Conservation (phyloP, 202 grass and related monocot genomes). For the Panicum hallii region DNA sequence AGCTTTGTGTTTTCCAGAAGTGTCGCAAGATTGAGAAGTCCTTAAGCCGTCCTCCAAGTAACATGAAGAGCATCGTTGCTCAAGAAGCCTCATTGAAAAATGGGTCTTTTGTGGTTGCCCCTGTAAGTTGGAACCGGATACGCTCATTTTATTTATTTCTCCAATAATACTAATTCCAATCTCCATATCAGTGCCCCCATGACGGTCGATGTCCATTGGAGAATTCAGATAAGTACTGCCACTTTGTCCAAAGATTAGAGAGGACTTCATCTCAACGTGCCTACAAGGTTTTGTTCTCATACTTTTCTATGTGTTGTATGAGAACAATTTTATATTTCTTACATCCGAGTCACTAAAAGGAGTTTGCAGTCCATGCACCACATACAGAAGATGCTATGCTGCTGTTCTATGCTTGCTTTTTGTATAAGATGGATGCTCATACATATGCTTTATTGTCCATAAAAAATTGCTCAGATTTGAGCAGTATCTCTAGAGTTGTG, state of each 20-base stretch:
- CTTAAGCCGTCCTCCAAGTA: constrained; percentile 42
- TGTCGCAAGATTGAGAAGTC: constrained; percentile 66
- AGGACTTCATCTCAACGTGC: constrained; percentile 88
- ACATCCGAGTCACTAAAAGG: constrained; percentile 19
- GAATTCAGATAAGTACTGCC: constrained; percentile 91
- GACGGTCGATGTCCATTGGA: constrained; percentile 91
- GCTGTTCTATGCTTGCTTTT: constrained; percentile 7
- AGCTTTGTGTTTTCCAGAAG: constrained; percentile 47
- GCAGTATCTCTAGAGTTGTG: background rate
- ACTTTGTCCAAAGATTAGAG: constrained; percentile 94
- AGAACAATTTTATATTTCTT: constrained; percentile 16
- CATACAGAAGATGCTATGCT: background rate
- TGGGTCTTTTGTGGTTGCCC: constrained; percentile 90
- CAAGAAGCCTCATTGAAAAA: constrained; percentile 55
- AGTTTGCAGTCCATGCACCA: background rate
- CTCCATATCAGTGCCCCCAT: constrained; percentile 77
- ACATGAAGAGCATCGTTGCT: constrained; percentile 61
- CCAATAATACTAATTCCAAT: constrained; percentile 33
- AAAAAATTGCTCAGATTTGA: background rate
- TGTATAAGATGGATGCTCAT: background rate
- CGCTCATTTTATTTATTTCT: background rate
- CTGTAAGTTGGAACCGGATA: constrained; percentile 67
- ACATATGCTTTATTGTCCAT: constrained; percentile 16
- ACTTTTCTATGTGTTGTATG: constrained; percentile 1
- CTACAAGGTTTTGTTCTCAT: constrained; percentile 69